These are phyloP conservation scores for Fistulifera solaris DNA, from an alignment of 108 stramenopile species.

Conservation along the genomic window DNA sequence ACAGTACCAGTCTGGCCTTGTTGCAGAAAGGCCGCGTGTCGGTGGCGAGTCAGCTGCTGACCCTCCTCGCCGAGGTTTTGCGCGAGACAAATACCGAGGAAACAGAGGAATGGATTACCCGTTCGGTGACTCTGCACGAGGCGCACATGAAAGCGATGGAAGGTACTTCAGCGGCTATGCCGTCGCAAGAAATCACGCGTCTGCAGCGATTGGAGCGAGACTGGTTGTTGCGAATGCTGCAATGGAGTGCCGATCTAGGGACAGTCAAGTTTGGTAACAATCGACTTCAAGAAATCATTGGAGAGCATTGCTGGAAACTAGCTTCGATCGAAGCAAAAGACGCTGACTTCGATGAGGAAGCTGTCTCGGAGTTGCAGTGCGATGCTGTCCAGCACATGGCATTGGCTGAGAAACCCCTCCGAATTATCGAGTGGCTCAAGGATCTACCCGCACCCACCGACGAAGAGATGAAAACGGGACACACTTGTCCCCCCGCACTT, in stretches of 20 bases:
- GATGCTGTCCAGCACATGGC: conserved; percentile 73
- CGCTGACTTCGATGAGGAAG: conserved; percentile 38
- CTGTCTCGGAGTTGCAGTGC: conserved; percentile 42
- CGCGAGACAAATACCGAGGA: conserved; percentile 65
- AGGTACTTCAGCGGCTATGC: conserved; percentile 17
- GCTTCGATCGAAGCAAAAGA: conserved; percentile 13
- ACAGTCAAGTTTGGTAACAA: conserved; percentile 42
- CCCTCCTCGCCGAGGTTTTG: conserved; percentile 49
- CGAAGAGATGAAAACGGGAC: conserved; percentile 49
- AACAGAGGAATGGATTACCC: conserved; percentile 43
- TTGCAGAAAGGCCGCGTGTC: conserved; percentile 51
- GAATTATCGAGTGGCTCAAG: conserved; percentile 52
- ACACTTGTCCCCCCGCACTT: conserved; percentile 64
- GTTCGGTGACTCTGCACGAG: conserved; percentile 37
- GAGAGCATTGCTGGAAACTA: conserved; percentile 56
- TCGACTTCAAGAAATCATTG: conserved; percentile 52
- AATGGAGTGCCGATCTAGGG: conserved; percentile 72
- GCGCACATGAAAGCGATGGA: conserved; percentile 56
- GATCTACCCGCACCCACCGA: conserved; percentile 60
- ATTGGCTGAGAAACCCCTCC: conserved; percentile 55
- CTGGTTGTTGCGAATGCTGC: conserved; percentile 46
- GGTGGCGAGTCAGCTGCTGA: conserved; percentile 66
- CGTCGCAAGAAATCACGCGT: conserved; percentile 37
- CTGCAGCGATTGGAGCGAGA: conserved; percentile 66
- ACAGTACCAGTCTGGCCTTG: conserved; percentile 32